Evolutionary conservation across 2,329 filamentous ascomycete species (phyloP).

Genomic region (Alternaria hordeiaustralica): DNA sequence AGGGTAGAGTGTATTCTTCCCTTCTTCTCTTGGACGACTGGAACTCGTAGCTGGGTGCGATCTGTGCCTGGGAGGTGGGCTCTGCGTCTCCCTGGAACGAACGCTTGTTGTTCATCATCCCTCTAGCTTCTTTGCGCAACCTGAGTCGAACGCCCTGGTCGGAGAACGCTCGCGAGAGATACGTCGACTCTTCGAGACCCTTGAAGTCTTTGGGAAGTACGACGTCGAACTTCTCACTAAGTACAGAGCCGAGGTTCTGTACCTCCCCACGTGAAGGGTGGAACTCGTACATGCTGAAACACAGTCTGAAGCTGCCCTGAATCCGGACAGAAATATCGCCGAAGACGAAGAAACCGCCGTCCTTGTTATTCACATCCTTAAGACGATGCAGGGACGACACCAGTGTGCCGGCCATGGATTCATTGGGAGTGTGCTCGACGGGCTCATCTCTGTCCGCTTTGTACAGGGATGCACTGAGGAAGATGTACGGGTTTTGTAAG

Average conservation of each 20-base stretch:
- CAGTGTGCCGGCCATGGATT: conserved; percentile 71
- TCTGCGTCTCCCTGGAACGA: conserved; percentile 20
- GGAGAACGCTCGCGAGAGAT: conserved; percentile 79
- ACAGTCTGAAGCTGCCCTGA: conserved; percentile 74
- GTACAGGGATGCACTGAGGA: conserved; percentile 65
- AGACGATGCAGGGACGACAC: conserved; percentile 83
- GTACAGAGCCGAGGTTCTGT: conserved; percentile 57
- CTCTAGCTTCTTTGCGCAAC: conserved; percentile 79
- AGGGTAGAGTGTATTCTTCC: neutral
- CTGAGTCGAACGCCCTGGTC: conserved; percentile 86
- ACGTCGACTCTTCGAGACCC: conserved; percentile 81
- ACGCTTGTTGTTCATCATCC: conserved; percentile 38
- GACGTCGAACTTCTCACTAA: conserved; percentile 72
- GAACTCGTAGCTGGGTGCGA: neutral
- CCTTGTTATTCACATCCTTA: conserved; percentile 77
- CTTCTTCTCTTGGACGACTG: neutral
- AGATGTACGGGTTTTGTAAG: conserved; percentile 69
- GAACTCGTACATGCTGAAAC: conserved; percentile 75
- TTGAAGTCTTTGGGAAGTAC: conserved; percentile 72
- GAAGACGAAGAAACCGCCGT: conserved; percentile 90
- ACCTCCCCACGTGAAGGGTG: conserved; percentile 48
- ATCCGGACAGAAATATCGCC: conserved; percentile 81
- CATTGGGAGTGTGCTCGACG: conserved; percentile 45
- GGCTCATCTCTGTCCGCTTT: conserved; percentile 56
- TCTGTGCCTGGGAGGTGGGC: neutral